Conservation (phyloP, 2,329 filamentous ascomycete species). For the Acrodontium crateriforme region DNA sequence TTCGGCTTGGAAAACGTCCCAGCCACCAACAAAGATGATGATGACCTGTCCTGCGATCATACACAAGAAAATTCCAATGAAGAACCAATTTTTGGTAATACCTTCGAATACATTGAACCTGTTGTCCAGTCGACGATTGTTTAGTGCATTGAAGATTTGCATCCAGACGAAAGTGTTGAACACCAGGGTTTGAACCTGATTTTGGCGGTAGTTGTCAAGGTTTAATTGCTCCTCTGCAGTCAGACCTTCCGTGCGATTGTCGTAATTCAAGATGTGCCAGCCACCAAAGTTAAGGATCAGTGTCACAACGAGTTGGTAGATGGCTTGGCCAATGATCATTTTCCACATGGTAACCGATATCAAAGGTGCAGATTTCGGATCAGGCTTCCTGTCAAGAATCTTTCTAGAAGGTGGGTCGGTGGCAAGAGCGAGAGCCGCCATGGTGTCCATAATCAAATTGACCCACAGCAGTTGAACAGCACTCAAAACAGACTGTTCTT, state of each 20-base stretch:
- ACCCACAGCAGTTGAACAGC: constrained; percentile 93
- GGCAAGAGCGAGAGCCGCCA: constrained; percentile 75
- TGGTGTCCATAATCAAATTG: constrained; percentile 94
- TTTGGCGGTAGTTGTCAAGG: constrained; percentile 25
- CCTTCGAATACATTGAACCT: constrained; percentile 92
- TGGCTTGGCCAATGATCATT: constrained; percentile 88
- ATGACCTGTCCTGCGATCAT: constrained; percentile 84
- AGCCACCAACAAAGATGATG: constrained; percentile 76
- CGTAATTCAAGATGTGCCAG: constrained; percentile 45
- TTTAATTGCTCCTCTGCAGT: no score
- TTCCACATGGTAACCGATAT: constrained; percentile 97
- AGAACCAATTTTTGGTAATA: constrained; percentile 73
- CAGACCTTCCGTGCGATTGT: no score
- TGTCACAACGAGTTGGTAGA: constrained; percentile 71
- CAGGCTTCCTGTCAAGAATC: constrained; percentile 67
- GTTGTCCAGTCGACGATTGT: constrained; percentile 91
- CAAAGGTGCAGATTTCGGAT: constrained; percentile 57
- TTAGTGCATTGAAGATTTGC: constrained; percentile 98
- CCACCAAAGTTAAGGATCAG: constrained; percentile 73
- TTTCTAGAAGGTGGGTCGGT: constrained; percentile 79
- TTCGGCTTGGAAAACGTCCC: constrained; percentile 59
- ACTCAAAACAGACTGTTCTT: constrained; percentile 63
- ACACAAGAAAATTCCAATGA: constrained; percentile 68
- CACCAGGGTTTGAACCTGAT: constrained; percentile 62
- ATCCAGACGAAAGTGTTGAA: constrained; percentile 99